Evolutionary conservation across 225 moss, liverwort and hornwort genomes (phyloP).

Genomic region (Asterella californica): DNA sequence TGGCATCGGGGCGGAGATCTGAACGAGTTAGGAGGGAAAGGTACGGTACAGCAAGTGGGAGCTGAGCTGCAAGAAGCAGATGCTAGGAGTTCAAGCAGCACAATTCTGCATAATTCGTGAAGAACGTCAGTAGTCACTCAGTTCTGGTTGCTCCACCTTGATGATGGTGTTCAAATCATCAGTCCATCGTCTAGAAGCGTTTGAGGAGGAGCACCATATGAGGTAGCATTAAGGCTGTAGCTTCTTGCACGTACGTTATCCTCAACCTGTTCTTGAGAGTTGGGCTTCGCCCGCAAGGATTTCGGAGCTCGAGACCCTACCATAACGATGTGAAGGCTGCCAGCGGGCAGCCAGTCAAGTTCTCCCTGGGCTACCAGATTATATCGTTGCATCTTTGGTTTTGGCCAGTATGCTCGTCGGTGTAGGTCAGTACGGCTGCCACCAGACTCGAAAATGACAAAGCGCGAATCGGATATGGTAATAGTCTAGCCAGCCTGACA

Average conservation of each 20-base stretch:
- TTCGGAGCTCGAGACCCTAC: conserved; percentile 22
- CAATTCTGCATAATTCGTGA: conserved; percentile 32
- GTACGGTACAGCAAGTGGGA: conserved; percentile 19
- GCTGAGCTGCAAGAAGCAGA: conserved; percentile 23
- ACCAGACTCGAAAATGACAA: conserved; percentile 27
- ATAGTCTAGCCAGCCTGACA: conserved; percentile 29
- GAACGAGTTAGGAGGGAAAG: conserved; percentile 25
- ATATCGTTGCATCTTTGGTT: conserved; percentile 26
- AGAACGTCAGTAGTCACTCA: conserved; percentile 27
- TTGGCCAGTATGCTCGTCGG: conserved; percentile 27
- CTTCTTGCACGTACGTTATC: conserved; percentile 30
- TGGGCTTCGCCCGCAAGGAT: conserved; percentile 25
- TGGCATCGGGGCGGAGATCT: conserved; percentile 24
- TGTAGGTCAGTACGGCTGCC: conserved; percentile 28
- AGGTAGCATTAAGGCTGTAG: conserved; percentile 15
- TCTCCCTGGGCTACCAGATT: conserved; percentile 27
- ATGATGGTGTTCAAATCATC: conserved; percentile 24
- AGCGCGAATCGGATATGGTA: conserved; percentile 18
- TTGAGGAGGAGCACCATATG: conserved; percentile 28
- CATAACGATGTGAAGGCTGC: conserved; percentile 21
- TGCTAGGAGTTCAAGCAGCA: conserved; percentile 31
- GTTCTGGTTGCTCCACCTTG: conserved; percentile 21
- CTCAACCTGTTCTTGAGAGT: conserved; percentile 16
- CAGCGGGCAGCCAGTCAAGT: conserved; percentile 32
- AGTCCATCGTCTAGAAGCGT: conserved; percentile 21